Conservation (phyloP, 257 asterid genomes). For the Solanum medicagineum region DNA sequence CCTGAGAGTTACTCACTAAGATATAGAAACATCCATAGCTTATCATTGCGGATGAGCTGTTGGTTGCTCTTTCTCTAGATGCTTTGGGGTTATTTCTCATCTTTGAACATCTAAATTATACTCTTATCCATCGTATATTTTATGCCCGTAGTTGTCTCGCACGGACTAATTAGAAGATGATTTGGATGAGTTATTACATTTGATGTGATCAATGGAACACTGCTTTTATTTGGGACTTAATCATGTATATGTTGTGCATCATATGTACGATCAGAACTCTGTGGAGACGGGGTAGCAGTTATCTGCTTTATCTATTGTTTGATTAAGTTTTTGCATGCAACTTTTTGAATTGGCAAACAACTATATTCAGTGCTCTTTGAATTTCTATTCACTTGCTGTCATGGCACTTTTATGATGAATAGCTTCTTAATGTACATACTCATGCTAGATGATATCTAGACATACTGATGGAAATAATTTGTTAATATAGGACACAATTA, state of each 20-base stretch:
- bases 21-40: background rate
- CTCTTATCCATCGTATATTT: background rate
- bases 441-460: background rate
- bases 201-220: background rate
- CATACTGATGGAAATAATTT: background rate
- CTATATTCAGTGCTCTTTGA: background rate
- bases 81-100: background rate
- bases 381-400: background rate
- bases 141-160: background rate
- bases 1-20: background rate
- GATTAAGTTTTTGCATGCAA: background rate
- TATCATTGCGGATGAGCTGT: background rate
- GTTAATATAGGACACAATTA: conserved; percentile 61
- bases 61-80: background rate
- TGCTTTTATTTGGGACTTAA: background rate
- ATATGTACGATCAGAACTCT: background rate
- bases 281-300: background rate
- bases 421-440: background rate
- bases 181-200: background rate
- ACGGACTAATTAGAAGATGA: background rate
- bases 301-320: background rate
- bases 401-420: background rate
- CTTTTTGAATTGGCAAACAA: background rate
- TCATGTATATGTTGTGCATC: background rate
- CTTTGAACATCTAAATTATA: background rate